These are phyloP conservation scores for Amanita pallidorosea DNA, from an alignment of 768 basidiomycete genomes.

Conservation along the genomic window DNA sequence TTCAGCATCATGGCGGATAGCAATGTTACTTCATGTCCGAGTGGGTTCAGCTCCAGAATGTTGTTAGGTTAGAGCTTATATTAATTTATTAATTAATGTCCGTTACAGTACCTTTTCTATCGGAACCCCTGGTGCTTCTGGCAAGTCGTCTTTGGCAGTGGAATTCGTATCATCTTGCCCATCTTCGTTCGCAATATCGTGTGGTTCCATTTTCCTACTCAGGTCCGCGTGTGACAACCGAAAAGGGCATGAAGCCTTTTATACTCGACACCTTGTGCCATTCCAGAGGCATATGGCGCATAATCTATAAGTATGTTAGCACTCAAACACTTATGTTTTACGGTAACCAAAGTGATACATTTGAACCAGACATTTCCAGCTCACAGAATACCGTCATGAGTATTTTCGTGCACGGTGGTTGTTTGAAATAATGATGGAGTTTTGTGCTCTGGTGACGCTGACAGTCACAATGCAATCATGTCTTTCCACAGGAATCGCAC, in stretches of 20 bases:
- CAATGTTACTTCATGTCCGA: constrained; percentile 22
- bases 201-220: not conserved
- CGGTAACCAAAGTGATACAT: no score
- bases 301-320: no score
- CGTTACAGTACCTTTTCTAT: not conserved
- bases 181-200: not conserved
- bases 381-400: no score
- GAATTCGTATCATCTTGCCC: not conserved
- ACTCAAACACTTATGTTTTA: no score
- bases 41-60: constrained; percentile 14
- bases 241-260: not conserved
- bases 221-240: no score
- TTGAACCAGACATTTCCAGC: no score
- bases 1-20: constrained; percentile 25
- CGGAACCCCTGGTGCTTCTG: not conserved
- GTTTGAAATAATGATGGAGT: not conserved
- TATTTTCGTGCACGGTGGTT: no score
- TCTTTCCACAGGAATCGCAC: not conserved
- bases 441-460: no score
- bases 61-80: not conserved
- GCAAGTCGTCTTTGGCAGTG: not conserved
- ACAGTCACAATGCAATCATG: not conserved
- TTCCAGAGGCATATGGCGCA: not conserved
- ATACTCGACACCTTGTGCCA: not conserved
- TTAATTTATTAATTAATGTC: not conserved